These are phyloP conservation scores for Rhynchosporium graminicola DNA, from an alignment of 2,329 filamentous ascomycete genomes.

Conservation along the genomic window DNA sequence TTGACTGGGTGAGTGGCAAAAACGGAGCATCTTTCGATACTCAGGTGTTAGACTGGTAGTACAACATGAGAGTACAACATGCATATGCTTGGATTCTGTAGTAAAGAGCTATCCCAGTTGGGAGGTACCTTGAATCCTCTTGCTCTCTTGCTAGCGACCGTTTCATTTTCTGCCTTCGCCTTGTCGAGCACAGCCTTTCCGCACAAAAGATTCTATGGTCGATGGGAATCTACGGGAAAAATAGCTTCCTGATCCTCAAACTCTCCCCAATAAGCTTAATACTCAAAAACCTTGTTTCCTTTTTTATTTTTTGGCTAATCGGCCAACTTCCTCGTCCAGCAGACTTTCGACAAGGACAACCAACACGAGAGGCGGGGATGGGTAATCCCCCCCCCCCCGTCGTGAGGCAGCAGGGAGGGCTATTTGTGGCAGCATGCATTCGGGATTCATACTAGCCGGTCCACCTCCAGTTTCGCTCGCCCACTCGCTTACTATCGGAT, in stretches of 20 bases:
- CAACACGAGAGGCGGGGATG: slow-evolving; percentile 12
- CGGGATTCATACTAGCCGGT: slow-evolving; percentile 2
- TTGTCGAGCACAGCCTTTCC: not conserved
- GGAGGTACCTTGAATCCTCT: too few relatives aligned
- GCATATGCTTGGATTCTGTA: not conserved
- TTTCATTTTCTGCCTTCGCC: not conserved
- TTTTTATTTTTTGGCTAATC: slow-evolving; percentile 7
- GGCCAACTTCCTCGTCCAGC: not conserved
- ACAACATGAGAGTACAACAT: not conserved
- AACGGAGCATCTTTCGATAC: not conserved
- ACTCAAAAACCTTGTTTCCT: not conserved
- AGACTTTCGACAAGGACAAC: not conserved
- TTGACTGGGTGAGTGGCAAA: slow-evolving; percentile 15
- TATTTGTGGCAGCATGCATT: slow-evolving; percentile 3
- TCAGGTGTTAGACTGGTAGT: not conserved
- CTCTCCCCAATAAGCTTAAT: slow-evolving; percentile 16
- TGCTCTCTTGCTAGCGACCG: not conserved
- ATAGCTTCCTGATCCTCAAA: not conserved
- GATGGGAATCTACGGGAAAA: not conserved
- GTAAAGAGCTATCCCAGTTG: not conserved
- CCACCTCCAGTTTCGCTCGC: too few relatives aligned
- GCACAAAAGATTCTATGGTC: not conserved
- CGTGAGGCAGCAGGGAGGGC: not conserved
- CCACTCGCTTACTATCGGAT: too few relatives aligned
- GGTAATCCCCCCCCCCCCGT: not conserved